Evolutionary conservation across 352 stramenopile species (phyloP), one percentile per base, ranked within the genome.

Genomic region (Hyaloperonospora arabidopsidis): DNA sequence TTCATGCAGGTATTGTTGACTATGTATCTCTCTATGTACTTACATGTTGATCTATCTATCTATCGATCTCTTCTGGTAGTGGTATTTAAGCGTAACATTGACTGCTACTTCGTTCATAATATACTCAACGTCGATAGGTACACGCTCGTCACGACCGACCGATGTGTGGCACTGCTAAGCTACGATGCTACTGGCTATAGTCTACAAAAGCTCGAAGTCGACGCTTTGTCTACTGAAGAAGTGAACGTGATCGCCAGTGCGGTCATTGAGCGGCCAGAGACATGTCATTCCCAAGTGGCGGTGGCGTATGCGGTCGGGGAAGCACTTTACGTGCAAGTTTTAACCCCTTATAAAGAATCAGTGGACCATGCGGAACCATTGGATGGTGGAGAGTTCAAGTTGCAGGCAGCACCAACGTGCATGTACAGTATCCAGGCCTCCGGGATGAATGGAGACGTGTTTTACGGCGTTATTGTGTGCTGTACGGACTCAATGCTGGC

Each of bases 71-170:
- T 7, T 44, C 5, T 28, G 8, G 7, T 46, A 17, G 19, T 7
- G 14, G 14, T 22, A 49, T 54, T 1, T 36, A 29, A 4, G 25
- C 25, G 25, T 32, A 10, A 32, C 4, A 32, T 32, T 32, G 25
- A 32, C 23, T 17, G 18, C 43, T 5, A n/a, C 12, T 43, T 44
- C 34, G 45, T 45, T 7, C 15, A n/a, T 49, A 7, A 45, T 17
- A 52, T 13, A 10, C 45, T 14, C 23, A 21, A 1, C 19, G 4
- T 53, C 32, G 21, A 15, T 52, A 89, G 76, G n/a, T 65, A 70
- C 18, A 78, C 84, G n/a, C 65, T 86, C 10, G 72, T 87, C 13
- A 75, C 76, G 39, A 90, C 79, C 4, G 79, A 90, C 45, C 74
- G 74, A 45, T 73, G 65, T 0, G 77, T 88, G 46, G 62, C 62